Evolutionary conservation across 139 green algal species (phyloP), one percentile per base, ranked within the genome.

Genomic region (Chlamydomonas sp.): DNA sequence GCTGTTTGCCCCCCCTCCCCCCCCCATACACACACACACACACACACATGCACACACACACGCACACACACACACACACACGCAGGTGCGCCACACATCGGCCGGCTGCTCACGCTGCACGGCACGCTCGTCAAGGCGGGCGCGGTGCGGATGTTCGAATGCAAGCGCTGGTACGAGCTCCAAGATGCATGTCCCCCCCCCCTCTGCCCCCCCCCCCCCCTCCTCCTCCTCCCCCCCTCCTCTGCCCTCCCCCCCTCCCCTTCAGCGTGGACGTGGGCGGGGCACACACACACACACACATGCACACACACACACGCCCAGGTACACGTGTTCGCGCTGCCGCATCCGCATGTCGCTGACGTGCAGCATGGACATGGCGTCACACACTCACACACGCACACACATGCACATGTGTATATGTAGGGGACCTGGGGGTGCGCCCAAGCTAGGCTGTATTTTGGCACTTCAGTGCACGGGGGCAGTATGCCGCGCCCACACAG

Each of bases 81-180:
- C 69, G 16, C 58, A 35, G 73, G 81, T 10, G 76, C 78, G 3
- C 43, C 33, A 1, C 83, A 95, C 65, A 67, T 87, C 8, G 76
- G 75, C 33, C 72, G 67, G 47, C 78, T 97, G 5, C 35, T 96
- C 10, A 84, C 71, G 3, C 58, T 96, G 0, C 37, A 3, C 0
- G 90, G 90, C 8, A 97, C 90, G 0, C 79, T 96, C 4, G 77
- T 91, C 8, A 84, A 88, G 2, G 76, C 80, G 3, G 89, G 87
- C 0, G 33, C 73, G 0, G 74, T 96, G 3, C 84, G 91, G 43
- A 86, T 91, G 77, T 76, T 93, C 63, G 87, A 96, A 71, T 71
- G 61, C 13, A 69, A 74, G 54, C n/a, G n/a, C n/a, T n/a, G n/a
- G n/a, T n/a, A n/a, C n/a, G n/a, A n/a, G n/a, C n/a, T n/a, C n/a